A percentile compares a stretch with the other conserved stretches of the same genome.
Conservation (phyloP, 2,329 filamentous ascomycete species). For the Aureobasidium sp. region DNA sequence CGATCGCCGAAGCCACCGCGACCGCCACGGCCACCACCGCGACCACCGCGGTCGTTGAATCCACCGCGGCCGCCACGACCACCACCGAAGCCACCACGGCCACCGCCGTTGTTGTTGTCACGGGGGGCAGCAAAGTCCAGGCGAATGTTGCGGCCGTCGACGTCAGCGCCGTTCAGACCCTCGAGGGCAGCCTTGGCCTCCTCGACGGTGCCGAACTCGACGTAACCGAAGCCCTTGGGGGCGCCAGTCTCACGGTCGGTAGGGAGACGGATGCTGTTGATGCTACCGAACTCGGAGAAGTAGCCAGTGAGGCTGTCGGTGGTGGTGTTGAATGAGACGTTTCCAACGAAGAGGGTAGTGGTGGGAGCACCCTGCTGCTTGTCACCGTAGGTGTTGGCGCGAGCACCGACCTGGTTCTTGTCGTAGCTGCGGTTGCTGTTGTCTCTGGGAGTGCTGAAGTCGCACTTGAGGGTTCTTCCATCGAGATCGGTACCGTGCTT, state of each 20-base stretch:
- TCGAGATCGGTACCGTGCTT: conserved; percentile 71
- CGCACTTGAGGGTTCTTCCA: conserved; percentile 67
- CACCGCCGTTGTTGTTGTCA: conserved; percentile 37
- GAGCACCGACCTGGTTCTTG: conserved; percentile 46
- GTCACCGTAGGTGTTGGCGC: conserved; percentile 69
- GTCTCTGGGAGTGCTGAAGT: conserved; percentile 62
- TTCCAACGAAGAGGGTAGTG: conserved; percentile 86
- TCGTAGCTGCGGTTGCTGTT: conserved; percentile 38
- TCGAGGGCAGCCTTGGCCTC: conserved; percentile 72
- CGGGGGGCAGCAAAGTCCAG: conserved; percentile 70
- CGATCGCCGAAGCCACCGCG: conserved; percentile 40
- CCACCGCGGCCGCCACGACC: conserved; percentile 32
- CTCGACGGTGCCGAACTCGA: conserved; percentile 73
- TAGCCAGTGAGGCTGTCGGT: conserved; percentile 68
- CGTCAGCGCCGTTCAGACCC: conserved; percentile 62
- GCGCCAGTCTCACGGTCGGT: conserved; percentile 79
- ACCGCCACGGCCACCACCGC: conserved; percentile 31
- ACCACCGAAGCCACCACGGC: conserved; percentile 36
- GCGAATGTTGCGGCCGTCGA: conserved; percentile 67
- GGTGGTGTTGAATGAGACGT: conserved; percentile 76
- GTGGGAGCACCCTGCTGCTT: conserved; percentile 63
- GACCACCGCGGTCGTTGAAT: conserved; percentile 33
- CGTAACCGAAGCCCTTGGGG: conserved; percentile 89
- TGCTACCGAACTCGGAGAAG: conserved; percentile 63
- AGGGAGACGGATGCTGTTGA: conserved; percentile 77